Base-by-base conservation (phyloP, 148 eudicot species). In the Vaccinium macrocarpon region DNA sequence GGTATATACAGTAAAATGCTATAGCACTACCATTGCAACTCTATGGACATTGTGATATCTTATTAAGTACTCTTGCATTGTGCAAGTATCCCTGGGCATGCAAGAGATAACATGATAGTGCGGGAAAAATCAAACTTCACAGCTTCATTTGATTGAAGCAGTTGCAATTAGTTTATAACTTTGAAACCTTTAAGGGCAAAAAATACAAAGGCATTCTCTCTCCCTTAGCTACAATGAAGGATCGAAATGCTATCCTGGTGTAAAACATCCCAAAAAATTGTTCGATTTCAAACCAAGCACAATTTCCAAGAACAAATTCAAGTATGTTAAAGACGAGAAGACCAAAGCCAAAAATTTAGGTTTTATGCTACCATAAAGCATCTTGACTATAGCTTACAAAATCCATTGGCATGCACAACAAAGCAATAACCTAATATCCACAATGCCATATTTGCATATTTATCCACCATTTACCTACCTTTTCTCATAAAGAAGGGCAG, bases 401-500 rank as follows among this genome's bases (percentile, higher is more conserved):
- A 62, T 15, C 7, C 42, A 49, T 12, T 23, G 42, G 49, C 27
- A 84, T 4, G 4, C 15, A 27, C 53, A 66, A 23, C 25, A 14
- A 73, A 74, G 25, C 38, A 85, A 61, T 61, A 21, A 0, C 23
- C 66, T 11, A 12, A 42, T 18, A 3, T 81, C 8, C 13, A 16
- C 12, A 23, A 75, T n/a, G 53, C n/a, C 2, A 27, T 7, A 18
- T 32, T 32, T 79, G 16, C 13, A 32, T 29, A 8, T 6, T 50
- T 50, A 6, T 75, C 29, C 12, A 78, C 25, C 23, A 23, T 52
- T n/a, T 27, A 89, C 84, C 61, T 61, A 91, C 99, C 99, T 97
- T 88, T 97, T 97, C 93, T 97, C 99, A 56, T 97, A 97, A 48
- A 93, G 92, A 82, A 97, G 84, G n/a, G 99, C 99, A 81, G 98